phyloP scores from a whole-genome alignment of 208 protist species.

The Polymyxa betae region DNA sequence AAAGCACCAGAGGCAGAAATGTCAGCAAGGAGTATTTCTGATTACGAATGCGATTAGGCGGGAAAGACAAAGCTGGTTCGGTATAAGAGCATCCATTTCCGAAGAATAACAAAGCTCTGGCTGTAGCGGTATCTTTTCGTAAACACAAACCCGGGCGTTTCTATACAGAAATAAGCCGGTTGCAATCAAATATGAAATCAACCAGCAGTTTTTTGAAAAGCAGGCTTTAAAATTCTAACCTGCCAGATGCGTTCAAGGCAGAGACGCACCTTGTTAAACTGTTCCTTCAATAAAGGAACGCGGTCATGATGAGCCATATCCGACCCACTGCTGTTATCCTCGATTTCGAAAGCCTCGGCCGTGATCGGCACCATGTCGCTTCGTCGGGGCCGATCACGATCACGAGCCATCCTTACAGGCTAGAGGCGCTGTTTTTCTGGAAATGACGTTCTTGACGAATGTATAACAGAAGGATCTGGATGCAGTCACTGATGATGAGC shows the following conservation, averaged over 20 bases:
- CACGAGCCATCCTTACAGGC: no score
- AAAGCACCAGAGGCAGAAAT: constrained; percentile 72
- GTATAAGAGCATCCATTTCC: constrained; percentile 46
- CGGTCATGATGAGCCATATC: neutral
- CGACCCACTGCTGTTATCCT: constrained; percentile 16
- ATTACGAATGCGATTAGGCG: constrained; percentile 58
- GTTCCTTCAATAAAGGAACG: neutral
- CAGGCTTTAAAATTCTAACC: neutral
- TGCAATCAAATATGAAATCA: neutral
- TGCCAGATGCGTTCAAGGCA: neutral
- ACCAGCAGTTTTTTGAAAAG: neutral
- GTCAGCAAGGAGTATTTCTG: constrained; percentile 66
- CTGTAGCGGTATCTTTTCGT: neutral
- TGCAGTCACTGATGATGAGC: no score
- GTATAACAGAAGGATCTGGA: no score
- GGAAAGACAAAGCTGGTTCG: constrained; percentile 38
- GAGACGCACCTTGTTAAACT: constrained; percentile 38
- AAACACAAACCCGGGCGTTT: no score
- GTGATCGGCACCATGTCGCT: no score
- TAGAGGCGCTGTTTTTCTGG: no score
- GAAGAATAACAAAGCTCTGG: neutral
- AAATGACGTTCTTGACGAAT: no score
- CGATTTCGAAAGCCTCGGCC: constrained; percentile 24
- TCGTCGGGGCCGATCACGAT: no score
- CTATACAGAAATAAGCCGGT: neutral